phyloP scores from a whole-genome alignment of 345 rosid species.

The Rhodamnia argentea region DNA sequence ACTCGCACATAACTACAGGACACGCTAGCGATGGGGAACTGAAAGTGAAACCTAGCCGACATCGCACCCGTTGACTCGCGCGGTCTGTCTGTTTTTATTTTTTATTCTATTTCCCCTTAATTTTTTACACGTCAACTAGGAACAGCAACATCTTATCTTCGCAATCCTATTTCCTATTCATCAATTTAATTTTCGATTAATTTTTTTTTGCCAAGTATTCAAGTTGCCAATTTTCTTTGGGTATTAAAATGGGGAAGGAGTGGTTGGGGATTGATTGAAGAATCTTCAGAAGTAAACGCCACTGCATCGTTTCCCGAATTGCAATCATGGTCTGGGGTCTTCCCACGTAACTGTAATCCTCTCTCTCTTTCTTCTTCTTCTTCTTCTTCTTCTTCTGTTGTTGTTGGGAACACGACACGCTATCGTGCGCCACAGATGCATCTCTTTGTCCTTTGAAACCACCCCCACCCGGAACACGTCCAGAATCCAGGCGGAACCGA shows the following conservation, averaged over 20 bases:
- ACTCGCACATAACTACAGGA: not conserved
- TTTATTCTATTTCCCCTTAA: not conserved
- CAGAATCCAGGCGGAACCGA: not conserved
- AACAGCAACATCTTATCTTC: not conserved
- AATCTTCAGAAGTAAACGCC: not conserved
- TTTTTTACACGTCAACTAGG: not conserved
- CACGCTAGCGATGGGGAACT: not conserved
- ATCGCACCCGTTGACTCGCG: not conserved
- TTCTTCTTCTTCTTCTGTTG: not conserved
- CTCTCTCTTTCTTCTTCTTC: not conserved
- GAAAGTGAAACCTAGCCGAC: not conserved
- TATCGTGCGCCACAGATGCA: not conserved
- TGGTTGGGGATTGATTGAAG: not conserved
- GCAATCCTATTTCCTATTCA: not conserved
- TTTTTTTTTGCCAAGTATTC: not conserved
- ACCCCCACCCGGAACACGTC: not conserved
- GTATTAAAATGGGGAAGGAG: not conserved
- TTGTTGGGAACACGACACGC: not conserved
- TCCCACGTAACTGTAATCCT: not conserved
- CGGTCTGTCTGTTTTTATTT: not conserved
- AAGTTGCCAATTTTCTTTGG: not conserved
- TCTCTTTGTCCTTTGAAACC: not conserved
- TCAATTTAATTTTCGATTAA: not conserved
- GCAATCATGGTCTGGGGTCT: not conserved
- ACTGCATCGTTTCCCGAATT: not conserved